Conservation (phyloP, 1,284 basidiomycete species). For the Golubevia pallescens region DNA sequence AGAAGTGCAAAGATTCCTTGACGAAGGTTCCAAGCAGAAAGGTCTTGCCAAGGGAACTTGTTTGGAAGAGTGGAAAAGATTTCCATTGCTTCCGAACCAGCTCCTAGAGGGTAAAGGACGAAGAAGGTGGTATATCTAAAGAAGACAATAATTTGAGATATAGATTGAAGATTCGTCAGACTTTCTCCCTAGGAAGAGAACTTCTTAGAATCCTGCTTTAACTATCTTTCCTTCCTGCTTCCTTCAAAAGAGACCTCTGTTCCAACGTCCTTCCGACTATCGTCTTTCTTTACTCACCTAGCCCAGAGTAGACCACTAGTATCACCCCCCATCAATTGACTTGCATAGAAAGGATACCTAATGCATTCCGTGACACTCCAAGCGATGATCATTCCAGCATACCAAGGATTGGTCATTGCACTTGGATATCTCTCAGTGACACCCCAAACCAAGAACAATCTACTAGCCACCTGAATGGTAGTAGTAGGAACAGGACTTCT, state of each 20-base stretch:
- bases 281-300: conserved; percentile 25
- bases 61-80: conserved; percentile 78
- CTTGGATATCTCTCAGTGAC: conserved; percentile 47
- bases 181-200: not conserved
- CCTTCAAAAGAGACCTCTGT: not conserved
- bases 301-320: conserved; percentile 48
- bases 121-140: conserved; percentile 87
- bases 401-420: conserved; percentile 73
- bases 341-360: conserved; percentile 88
- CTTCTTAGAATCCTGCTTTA: not conserved
- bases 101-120: conserved; percentile 88
- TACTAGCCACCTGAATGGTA: conserved; percentile 81
- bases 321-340: conserved; percentile 69
- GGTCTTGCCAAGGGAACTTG: conserved; percentile 24
- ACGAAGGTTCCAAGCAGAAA: conserved; percentile 26
- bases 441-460: conserved; percentile 85
- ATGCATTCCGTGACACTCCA: conserved; percentile 92
- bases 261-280: too few relatives aligned
- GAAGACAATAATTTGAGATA: not conserved
- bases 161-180: not conserved
- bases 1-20: conserved; percentile 69
- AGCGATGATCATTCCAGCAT: conserved; percentile 88
- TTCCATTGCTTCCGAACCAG: conserved; percentile 85
- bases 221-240: not conserved
- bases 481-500: conserved; percentile 82